Base-by-base conservation (phyloP, 768 basidiomycete genomes). In the Amanita thiersii region DNA sequence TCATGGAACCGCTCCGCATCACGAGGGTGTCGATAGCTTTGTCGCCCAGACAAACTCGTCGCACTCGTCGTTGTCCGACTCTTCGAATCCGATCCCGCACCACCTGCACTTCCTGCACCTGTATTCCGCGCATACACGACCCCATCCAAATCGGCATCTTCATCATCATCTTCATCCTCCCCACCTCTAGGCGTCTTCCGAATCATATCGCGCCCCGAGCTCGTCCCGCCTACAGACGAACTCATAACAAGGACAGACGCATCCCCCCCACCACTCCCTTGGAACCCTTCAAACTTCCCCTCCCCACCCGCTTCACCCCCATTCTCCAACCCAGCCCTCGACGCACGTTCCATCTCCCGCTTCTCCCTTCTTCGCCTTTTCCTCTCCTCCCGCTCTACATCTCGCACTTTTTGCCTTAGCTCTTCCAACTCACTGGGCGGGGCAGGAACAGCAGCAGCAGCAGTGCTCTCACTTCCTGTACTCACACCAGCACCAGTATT, bases 261-360 rank as follows among this genome's bases (percentile, higher is more conserved):
- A 29, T 19, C 40, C 5, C 21, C 40, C 17, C 20, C 40, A 5
- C 31, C 40, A 17, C 40, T 42, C 11, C 40, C 40, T 34, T 42
- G 40, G 12, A 42, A 42, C 5, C 40, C 40, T 34, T 42, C 40
- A 42, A 42, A 42, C 25, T 28, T n/a, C n/a, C n/a, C n/a, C n/a
- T n/a, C n/a, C n/a, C n/a, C 38, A 19, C 29, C 40, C 26, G 2
- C 32, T 4, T 34, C 29, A n/a, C 5, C 32, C 12, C 17, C 12
- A 5, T 23, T n/a, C 24, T 21, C 15, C 3, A 24, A 11, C 12
- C 12, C 5, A 8, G 32, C 5, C 30, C 10, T 7, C 21, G 25
- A 34, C 3, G 21, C 40, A 3, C 31, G 30, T 18, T 26, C 32
- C 4, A 42, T 14, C 21, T 42, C 40, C 32, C 35, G 32, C 20